Percentiles rank a stretch among this genome's conserved stretches.
Conservation (phyloP, 1,139 yeast species). For the Protomyces gravidus region DNA sequence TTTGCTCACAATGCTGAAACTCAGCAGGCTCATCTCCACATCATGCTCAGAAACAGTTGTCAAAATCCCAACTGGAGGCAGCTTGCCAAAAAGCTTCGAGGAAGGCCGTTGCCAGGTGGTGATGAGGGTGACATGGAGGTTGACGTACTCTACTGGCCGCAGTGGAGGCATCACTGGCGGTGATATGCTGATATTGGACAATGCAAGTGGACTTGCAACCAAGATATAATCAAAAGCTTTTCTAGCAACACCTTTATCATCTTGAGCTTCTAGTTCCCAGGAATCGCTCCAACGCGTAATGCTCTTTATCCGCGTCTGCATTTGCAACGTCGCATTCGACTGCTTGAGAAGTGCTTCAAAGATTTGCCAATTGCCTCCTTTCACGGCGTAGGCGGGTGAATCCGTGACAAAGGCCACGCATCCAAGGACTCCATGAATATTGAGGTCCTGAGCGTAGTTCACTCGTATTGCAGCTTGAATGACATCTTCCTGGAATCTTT, state of each 20-base stretch:
- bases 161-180: conserved; percentile 20
- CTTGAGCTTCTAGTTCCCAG: conserved; percentile 3
- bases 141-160: conserved; percentile 38
- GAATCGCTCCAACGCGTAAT: conserved; percentile 33
- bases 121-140: conserved; percentile 39
- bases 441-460: conserved; percentile 45
- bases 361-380: conserved; percentile 47
- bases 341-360: conserved; percentile 43
- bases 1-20: conserved; percentile 39
- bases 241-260: not conserved
- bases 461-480: conserved; percentile 45
- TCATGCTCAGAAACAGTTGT: conserved; percentile 37
- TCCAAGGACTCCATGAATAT: conserved; percentile 45
- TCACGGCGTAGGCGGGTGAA: conserved; percentile 38
- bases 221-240: conserved; percentile 44
- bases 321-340: conserved; percentile 40
- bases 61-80: conserved; percentile 35
- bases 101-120: conserved; percentile 34
- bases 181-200: conserved; percentile 36
- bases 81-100: conserved; percentile 34
- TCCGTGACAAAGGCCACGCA: conserved; percentile 45
- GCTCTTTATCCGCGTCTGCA: conserved; percentile 38
- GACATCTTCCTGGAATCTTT: conserved; percentile 38
- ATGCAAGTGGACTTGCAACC: conserved; percentile 45
- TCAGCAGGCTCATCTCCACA: conserved; percentile 38